Percentiles rank a stretch among this genome's conserved stretches.
phyloP scores from a whole-genome alignment of 129 eudicot genomes.

The Chrysanthemum makinoi region DNA sequence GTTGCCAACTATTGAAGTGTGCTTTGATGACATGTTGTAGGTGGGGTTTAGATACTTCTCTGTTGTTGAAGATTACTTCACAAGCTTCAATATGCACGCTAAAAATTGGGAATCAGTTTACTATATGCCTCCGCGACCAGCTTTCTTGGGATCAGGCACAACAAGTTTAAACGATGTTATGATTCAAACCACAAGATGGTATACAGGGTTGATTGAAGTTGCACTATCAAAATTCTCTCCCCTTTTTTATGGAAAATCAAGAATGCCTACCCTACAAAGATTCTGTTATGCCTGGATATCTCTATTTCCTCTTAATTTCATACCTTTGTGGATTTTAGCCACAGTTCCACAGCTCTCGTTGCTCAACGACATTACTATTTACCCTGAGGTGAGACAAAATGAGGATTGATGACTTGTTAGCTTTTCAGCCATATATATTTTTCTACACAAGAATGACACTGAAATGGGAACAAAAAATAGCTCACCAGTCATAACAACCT shows the following conservation, averaged over 20 bases:
- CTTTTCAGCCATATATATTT: background rate
- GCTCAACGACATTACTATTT: constrained; percentile 42
- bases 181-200: constrained; percentile 58
- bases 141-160: constrained; percentile 49
- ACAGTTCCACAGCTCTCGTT: constrained; percentile 53
- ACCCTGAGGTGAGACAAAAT: constrained; percentile 43
- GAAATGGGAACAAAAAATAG: too few species aligned
- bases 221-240: constrained; percentile 50
- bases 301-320: constrained; percentile 17
- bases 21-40: constrained; percentile 24
- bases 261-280: constrained; percentile 44
- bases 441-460: background rate
- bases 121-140: constrained; percentile 39
- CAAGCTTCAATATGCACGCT: constrained; percentile 45
- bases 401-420: background rate
- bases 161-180: constrained; percentile 41
- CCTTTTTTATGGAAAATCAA: constrained; percentile 39
- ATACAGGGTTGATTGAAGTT: constrained; percentile 39
- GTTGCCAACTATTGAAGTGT: background rate
- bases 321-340: constrained; percentile 40
- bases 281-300: constrained; percentile 36
- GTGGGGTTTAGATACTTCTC: constrained; percentile 50
- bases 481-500: too few species aligned
- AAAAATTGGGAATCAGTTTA: constrained; percentile 54
- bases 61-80: constrained; percentile 54